phyloP scores from a whole-genome alignment of 192 early-diverging fungal species.

The Gorgonomyces haynaldii region DNA sequence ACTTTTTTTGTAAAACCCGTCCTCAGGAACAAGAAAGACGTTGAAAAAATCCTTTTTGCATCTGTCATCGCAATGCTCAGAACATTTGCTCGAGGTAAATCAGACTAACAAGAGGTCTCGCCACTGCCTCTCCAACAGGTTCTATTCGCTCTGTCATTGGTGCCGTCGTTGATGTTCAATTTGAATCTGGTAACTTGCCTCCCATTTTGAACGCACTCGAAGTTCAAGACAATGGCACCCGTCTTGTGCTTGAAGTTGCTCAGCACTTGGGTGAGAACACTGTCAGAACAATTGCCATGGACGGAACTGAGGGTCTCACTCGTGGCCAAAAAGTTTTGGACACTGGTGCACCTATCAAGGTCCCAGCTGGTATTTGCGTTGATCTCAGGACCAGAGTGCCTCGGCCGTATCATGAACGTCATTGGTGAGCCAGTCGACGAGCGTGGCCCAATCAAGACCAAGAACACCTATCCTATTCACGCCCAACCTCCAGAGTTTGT shows the following conservation, averaged over 20 bases:
- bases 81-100: not conserved
- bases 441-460: conserved; percentile 89
- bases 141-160: conserved; percentile 90
- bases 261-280: conserved; percentile 96
- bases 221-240: conserved; percentile 65
- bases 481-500: conserved; percentile 86
- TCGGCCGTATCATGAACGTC: conserved; percentile 98
- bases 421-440: conserved; percentile 98
- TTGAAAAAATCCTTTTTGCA: not conserved
- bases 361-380: conserved; percentile 90
- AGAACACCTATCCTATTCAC: conserved; percentile 80
- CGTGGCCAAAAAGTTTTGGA: conserved; percentile 90
- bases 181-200: conserved; percentile 78
- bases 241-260: conserved; percentile 90
- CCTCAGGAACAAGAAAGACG: not conserved
- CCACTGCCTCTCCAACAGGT: conserved; percentile 36
- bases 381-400: conserved; percentile 87
- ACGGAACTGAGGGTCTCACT: conserved; percentile 95
- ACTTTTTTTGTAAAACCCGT: no score
- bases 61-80: no score
- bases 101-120: not conserved
- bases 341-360: conserved; percentile 84
- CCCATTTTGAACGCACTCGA: conserved; percentile 95
- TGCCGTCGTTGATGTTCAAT: conserved; percentile 97
- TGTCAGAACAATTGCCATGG: conserved; percentile 98